Base-by-base conservation (phyloP, 2,329 filamentous ascomycete genomes). In the Venturia carpophila region DNA sequence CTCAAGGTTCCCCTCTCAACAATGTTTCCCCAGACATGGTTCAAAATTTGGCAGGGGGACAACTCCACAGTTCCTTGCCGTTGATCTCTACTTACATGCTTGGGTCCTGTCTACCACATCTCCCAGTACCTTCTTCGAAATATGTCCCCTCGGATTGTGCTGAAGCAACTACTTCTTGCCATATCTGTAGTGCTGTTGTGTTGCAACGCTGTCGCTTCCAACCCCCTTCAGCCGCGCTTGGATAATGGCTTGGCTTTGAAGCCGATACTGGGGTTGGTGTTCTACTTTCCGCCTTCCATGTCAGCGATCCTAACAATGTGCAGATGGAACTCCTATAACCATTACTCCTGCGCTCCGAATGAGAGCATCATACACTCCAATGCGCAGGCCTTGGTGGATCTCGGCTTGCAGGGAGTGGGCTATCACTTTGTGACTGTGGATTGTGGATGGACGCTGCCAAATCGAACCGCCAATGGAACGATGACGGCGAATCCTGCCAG, bases 371-470 rank as follows among this genome's bases (percentile, higher is more conserved):
- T 52, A 9, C 47, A 52, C 21, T 52, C 47, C 47, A 52, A 52
- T 27, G 47, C 47, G 21, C 47, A 52, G 21, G 47, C 47, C 17
- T 81, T 79, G 0, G 80, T 79, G 4, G 74, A 80, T 45, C 71
- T 77, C 21, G 79, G 79, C 17, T 73, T 81, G 5, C 72, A 75
- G 1, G 79, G 81, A 66, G 68, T 78, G 7, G 80, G 80, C 37
- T 82, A 82, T 69, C 72, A 80, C 66, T 82, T 82, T 67, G 76
- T 83, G 49, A 73, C 80, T 49, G 72, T 83, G 1, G 82, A 83
- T 68, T 82, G 83, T 68, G 82, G 81, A 70, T 83, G 81, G 81
- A 76, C 37, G 3, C 75, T 76, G 61, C 68, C 71, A 2, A 79
- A 78, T 55, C 71, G 71, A 21, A 72, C 73, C 10, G 75, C 75